Base-by-base conservation (phyloP, 441 rosid genomes). In the Iberis amara region DNA sequence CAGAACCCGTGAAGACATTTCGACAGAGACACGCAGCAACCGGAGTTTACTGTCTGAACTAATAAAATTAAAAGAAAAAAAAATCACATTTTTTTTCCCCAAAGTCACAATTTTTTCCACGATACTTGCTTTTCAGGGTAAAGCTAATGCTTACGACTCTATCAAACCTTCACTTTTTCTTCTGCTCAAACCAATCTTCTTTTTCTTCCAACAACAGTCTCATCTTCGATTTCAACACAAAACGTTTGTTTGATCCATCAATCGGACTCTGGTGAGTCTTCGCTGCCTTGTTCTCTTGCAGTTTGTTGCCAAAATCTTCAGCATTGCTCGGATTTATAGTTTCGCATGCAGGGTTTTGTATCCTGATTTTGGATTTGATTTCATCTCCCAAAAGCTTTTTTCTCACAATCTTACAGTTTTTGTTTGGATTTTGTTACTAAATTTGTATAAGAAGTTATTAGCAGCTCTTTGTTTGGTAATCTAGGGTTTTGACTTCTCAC, bases 61-160 rank as follows among this genome's bases (percentile, higher is more conserved):
- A 6, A 5, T 31, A 11, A 13, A 3, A 6, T 0, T 18, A 18
- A 18, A 18, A 47, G 6, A 13, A 1, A 11, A 14, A 46, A 39
- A 30, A 11, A 6, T 8, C 8, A 33, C 38, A 52, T 32, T 9
- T 42, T 9, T 42, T 42, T 62, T 68, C 64, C 49, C 55, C 59
- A 47, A 54, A 47, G 27, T 61, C 56, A 65, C 70, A 58, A 8
- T 5, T 10, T n/a, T 37, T 48, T 35, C 36, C 63, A 50, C 40
- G 48, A 58, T 45, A 21, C 18, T 59, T 49, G 53, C 57, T 66
- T 66, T 62, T 68, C 47, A 38, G 64, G 45, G 7, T 18, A 68
- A 61, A 57, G 64, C 64, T 56, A 62, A 57, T 51, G 64, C 64
- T 55, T 50, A 45, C 64, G 72, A 53, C 70, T 66, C 64, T 44